Conservation (phyloP, 495 filamentous ascomycete genomes). For the Amniculicola lignicola region DNA sequence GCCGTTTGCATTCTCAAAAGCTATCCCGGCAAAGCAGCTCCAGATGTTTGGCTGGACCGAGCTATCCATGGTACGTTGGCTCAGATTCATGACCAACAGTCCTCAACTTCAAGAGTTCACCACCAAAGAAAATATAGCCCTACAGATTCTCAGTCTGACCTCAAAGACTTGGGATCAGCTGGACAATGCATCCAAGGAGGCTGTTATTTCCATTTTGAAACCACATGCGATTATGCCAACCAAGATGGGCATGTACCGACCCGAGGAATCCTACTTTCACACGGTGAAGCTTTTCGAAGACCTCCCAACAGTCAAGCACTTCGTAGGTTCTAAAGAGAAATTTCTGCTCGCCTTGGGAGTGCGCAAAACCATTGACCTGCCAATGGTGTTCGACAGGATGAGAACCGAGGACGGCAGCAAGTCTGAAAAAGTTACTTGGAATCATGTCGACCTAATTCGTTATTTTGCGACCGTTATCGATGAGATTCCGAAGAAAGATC, state of each 20-base stretch:
- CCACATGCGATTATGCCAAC: conserved; percentile 80
- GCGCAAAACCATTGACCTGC: conserved; percentile 83
- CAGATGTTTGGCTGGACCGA: conserved; percentile 80
- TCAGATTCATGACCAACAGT: conserved; percentile 69
- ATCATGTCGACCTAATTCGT: conserved; percentile 88
- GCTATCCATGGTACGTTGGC: conserved; percentile 76
- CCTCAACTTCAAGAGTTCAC: conserved; percentile 58
- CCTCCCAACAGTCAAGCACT: conserved; percentile 68
- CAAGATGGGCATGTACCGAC: conserved; percentile 82
- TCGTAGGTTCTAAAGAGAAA: conserved; percentile 81
- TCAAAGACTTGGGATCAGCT: conserved; percentile 86
- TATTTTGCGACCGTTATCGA: conserved; percentile 86
- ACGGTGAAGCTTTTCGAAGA: conserved; percentile 92
- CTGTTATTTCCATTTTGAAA: conserved; percentile 59
- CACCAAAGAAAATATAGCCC: conserved; percentile 68
- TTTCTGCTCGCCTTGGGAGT: conserved; percentile 78
- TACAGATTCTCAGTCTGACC: conserved; percentile 70
- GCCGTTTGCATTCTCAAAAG: conserved; percentile 73
- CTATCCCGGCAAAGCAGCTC: conserved; percentile 58
- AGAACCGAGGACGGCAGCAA: conserved; percentile 51
- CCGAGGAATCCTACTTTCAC: conserved; percentile 85
- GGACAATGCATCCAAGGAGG: conserved; percentile 60
- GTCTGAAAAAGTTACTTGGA: conserved; percentile 57
- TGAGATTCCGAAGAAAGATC: conserved; percentile 83
- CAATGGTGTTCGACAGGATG: conserved; percentile 86